Evolutionary conservation across 2,329 filamentous ascomycete species (phyloP).

Genomic region (Sporothrix pseudoabietina): DNA sequence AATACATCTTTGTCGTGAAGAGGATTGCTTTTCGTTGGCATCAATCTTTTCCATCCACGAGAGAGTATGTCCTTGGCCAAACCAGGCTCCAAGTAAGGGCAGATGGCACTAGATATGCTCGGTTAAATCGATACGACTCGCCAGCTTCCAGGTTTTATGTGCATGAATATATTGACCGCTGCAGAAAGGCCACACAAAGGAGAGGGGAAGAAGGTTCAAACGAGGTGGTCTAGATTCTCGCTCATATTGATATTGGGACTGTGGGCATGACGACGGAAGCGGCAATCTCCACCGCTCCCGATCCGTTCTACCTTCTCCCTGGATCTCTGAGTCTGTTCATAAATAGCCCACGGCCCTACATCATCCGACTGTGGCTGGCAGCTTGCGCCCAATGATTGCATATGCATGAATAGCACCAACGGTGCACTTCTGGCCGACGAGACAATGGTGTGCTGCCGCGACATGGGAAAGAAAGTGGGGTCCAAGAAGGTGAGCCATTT

Average conservation of each 20-base stretch:
- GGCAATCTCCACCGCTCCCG: neutral
- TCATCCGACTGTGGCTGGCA: conserved; percentile 29
- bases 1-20: neutral
- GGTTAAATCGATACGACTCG: neutral
- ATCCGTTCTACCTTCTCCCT: neutral
- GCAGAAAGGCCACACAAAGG: neutral
- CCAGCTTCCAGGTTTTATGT: neutral
- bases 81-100: neutral
- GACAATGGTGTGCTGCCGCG: conserved; percentile 24
- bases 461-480: neutral
- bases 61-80: neutral
- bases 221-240: neutral
- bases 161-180: neutral
- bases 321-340: neutral
- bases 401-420: conserved; percentile 32
- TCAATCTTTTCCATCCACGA: neutral
- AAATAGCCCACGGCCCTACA: neutral
- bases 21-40: neutral
- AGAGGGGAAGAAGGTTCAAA: neutral
- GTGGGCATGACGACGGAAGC: neutral
- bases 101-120: neutral
- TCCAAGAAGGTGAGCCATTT: neutral
- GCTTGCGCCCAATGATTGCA: conserved; percentile 30
- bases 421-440: conserved; percentile 22
- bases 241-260: neutral